phyloP scores from a whole-genome alignment of 1,284 basidiomycete species.

The Cryptococcus sp. region DNA sequence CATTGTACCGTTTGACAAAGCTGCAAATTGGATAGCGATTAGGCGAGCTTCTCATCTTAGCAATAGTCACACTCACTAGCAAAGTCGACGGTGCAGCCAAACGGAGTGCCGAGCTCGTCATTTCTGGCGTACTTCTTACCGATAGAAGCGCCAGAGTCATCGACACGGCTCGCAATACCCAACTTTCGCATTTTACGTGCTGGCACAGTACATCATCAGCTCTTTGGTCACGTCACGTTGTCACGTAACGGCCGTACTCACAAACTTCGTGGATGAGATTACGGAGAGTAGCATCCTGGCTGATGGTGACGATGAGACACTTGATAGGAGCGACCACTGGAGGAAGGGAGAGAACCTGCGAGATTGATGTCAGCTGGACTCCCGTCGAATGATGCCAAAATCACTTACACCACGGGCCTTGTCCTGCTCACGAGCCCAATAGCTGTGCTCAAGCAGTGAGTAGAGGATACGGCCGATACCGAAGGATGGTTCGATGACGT shows the following conservation, averaged over 20 bases:
- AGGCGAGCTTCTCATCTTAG: background rate
- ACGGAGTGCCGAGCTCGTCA: slow-evolving; percentile 97
- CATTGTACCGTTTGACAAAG: slow-evolving; percentile 81
- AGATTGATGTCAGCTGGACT: slow-evolving; percentile 2
- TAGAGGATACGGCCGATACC: slow-evolving; percentile 97
- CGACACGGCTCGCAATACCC: slow-evolving; percentile 88
- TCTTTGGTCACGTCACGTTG: background rate
- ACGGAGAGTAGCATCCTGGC: slow-evolving; percentile 79
- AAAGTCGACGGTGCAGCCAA: slow-evolving; percentile 95
- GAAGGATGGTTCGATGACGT: slow-evolving; percentile 99
- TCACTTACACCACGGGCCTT: slow-evolving; percentile 76
- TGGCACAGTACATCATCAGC: slow-evolving; percentile 43
- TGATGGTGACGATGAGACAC: slow-evolving; percentile 94
- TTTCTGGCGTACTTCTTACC: slow-evolving; percentile 97
- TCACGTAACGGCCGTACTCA: slow-evolving; percentile 58
- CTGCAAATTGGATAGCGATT: slow-evolving; percentile 52
- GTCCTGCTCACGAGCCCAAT: slow-evolving; percentile 92
- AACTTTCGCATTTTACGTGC: slow-evolving; percentile 81
- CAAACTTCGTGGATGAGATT: slow-evolving; percentile 87
- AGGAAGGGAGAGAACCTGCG: slow-evolving; percentile 83
- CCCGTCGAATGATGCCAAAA: background rate
- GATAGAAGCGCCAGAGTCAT: slow-evolving; percentile 93
- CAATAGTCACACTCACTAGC: slow-evolving; percentile 69
- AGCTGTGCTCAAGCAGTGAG: slow-evolving; percentile 90
- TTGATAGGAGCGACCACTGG: slow-evolving; percentile 93